These are phyloP conservation scores for Leccinum fibrillosum DNA, from an alignment of 768 basidiomycete genomes.

Conservation along the genomic window DNA sequence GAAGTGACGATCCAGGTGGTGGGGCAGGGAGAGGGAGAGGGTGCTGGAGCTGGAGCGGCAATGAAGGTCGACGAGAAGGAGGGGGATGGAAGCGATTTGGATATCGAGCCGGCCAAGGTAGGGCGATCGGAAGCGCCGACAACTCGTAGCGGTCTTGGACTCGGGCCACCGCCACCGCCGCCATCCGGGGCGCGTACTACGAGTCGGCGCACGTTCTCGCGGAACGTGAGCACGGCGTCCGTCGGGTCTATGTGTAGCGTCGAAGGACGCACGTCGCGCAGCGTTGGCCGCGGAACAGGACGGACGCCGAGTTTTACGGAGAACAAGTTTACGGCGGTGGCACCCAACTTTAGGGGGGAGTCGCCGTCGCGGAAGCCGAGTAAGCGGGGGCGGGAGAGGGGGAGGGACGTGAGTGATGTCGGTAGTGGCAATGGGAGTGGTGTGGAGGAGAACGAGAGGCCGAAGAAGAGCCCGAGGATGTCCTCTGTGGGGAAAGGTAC, in stretches of 20 bases:
- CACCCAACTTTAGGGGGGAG: conserved; percentile 31
- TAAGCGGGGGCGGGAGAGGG: conserved; percentile 19
- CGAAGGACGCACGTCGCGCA: neutral
- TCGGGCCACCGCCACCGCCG: neutral
- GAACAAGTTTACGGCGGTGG: conserved; percentile 49
- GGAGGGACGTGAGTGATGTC: neutral
- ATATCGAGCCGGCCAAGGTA: conserved; percentile 27
- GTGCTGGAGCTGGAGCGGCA: neutral
- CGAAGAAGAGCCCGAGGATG: conserved; percentile 22
- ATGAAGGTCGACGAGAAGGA: neutral
- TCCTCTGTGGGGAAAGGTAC: neutral
- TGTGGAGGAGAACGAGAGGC: conserved; percentile 10
- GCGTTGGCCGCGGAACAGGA: conserved; percentile 14
- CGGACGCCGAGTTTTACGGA: conserved; percentile 32
- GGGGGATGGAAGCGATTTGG: conserved; percentile 3
- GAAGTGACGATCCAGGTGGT: neutral
- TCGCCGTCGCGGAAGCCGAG: conserved; percentile 31
- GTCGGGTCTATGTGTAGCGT: neutral
- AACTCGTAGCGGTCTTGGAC: neutral
- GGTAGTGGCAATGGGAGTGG: conserved; percentile 1
- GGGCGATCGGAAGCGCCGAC: neutral
- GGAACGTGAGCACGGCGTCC: conserved; percentile 14
- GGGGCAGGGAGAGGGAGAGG: neutral
- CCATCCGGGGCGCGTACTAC: neutral
- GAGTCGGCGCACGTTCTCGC: conserved; percentile 14